Evolutionary conservation across 1,284 basidiomycete species (phyloP).

Genomic region (Earliella scabrosa): DNA sequence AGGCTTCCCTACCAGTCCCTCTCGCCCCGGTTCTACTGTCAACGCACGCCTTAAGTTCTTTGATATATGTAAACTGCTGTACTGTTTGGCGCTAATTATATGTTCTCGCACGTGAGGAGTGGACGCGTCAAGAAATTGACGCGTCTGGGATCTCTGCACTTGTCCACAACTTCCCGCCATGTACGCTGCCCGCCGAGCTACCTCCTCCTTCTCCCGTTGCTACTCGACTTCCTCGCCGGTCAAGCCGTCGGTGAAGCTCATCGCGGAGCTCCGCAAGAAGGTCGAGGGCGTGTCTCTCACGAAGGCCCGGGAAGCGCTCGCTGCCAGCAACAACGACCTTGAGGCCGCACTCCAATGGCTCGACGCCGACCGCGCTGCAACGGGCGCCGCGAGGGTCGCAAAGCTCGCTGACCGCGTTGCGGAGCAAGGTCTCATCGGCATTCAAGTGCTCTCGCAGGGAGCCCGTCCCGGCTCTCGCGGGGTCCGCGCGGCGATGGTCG

Average conservation of each 20-base stretch:
- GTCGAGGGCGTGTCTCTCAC: conserved; percentile 78
- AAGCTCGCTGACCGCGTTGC: conserved; percentile 81
- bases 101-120: not conserved
- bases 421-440: conserved; percentile 80
- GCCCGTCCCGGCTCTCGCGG: conserved; percentile 38
- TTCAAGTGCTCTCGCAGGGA: conserved; percentile 73
- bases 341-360: conserved; percentile 82
- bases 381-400: conserved; percentile 81
- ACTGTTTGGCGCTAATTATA: no score
- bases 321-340: conserved; percentile 77
- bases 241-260: conserved; percentile 71
- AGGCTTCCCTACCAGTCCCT: no score
- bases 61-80: no score
- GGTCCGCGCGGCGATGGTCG: conserved; percentile 85
- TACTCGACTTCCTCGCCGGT: conserved; percentile 43
- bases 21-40: no score
- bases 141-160: conserved; percentile 4
- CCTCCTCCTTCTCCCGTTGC: conserved; percentile 25
- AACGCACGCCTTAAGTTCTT: no score
- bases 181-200: conserved; percentile 21
- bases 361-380: conserved; percentile 68
- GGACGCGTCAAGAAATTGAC: conserved; percentile 16
- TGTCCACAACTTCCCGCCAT: conserved; percentile 12
- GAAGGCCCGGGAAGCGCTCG: conserved; percentile 89
- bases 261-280: conserved; percentile 85